Base-by-base conservation (phyloP, 75 land plant species). In the Sequoiadendron giganteum region DNA sequence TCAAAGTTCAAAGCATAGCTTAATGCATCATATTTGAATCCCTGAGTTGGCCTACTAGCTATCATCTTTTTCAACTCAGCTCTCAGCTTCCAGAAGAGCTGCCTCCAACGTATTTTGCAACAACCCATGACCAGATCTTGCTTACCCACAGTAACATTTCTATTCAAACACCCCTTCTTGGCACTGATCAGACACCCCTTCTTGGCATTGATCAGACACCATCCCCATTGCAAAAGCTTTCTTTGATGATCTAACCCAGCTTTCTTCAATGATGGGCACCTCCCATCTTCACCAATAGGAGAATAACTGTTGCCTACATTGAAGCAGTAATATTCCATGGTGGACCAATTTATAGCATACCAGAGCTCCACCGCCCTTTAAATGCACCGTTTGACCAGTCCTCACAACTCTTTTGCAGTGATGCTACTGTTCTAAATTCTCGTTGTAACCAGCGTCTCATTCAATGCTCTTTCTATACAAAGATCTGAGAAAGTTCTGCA, bases 1-100 rank as follows among this genome's bases (percentile, higher is more conserved):
- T 88, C 88, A 55, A 88, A 88, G 84, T 88, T 88, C 88, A 82
- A 40, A n/a, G 88, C 85, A 55, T 88, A 88, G 65, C 88, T 88
- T 13, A 82, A 34, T 11, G 88, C 88, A 54, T 88, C 88, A 81
- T 88, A 88, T 7, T 88, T 83, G 65, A 88, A 88, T 9, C 85
- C 85, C 25, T 48, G 85, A 19, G 30, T 14, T 38, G 85, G 85
- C 61, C 30, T 81, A 19, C 45, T 13, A 13, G 36, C 56, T 13
- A 81, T 83, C 88, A 88, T 88, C n/a, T 52, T 81, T 21, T 65
- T 88, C 38, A 84, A 40, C 84, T 88, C 85, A 2, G 88, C 56
- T 39, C 85, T 88, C 10, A 88, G 28, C 88, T 52, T 88, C 85
- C 88, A 47, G n/a, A 88, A 54, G 6, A 83, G 45, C 52, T 49